Conservation (phyloP, 1,284 basidiomycete species). For the Xerocomus cyaneibrunnescens region DNA sequence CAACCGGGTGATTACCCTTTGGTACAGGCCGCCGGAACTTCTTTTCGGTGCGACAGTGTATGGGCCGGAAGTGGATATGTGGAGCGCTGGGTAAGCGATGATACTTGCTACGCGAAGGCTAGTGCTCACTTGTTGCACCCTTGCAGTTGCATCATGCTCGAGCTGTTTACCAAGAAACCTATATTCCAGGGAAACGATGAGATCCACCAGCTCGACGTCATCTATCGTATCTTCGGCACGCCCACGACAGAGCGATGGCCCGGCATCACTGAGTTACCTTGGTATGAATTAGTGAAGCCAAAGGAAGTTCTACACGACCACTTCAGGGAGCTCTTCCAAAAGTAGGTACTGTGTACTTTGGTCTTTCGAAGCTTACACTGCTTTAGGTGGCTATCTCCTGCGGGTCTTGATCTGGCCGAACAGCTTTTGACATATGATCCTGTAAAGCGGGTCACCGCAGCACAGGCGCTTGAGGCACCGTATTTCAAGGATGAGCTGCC, state of each 20-base stretch:
- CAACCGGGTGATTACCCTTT: constrained; percentile 97
- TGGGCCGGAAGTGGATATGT: constrained; percentile 99
- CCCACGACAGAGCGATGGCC: constrained; percentile 86
- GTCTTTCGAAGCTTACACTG: constrained; percentile 7
- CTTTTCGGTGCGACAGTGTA: constrained; percentile 96
- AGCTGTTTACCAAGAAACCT: constrained; percentile 93
- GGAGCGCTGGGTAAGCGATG: constrained; percentile 87
- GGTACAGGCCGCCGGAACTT: constrained; percentile 98
- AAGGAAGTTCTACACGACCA: constrained; percentile 67
- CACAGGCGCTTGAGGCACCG: constrained; percentile 73
- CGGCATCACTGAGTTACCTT: constrained; percentile 80
- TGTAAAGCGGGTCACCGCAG: constrained; percentile 70
- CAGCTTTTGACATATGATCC: constrained; percentile 86
- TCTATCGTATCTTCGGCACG: constrained; percentile 90
- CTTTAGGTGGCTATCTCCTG: constrained; percentile 76
- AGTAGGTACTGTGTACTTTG: constrained; percentile 46
- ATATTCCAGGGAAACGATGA: constrained; percentile 97
- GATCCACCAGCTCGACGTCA: constrained; percentile 93
- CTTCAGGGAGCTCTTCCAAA: constrained; percentile 78
- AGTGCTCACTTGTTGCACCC: constrained; percentile 2
- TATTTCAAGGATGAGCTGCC: constrained; percentile 88
- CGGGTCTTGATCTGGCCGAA: constrained; percentile 84
- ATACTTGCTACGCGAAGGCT: background rate
- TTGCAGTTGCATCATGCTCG: constrained; percentile 95
- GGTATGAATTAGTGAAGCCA: constrained; percentile 98